A percentile compares a stretch with the other conserved stretches of the same genome.
phyloP scores from a whole-genome alignment of 805 yeast species.

The Millerago galiae region DNA sequence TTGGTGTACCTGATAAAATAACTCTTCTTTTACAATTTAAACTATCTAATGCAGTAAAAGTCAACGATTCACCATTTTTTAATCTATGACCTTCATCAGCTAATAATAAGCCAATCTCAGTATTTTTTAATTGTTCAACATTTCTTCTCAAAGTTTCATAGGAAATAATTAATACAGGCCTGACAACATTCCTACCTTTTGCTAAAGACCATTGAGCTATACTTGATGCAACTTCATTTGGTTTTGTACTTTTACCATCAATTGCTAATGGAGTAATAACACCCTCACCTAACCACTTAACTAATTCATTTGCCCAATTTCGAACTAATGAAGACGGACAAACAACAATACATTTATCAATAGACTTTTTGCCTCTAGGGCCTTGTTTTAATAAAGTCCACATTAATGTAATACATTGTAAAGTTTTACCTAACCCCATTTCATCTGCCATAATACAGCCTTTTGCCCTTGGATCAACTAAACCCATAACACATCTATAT shows the following conservation, averaged over 20 bases:
- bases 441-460: conserved; percentile 99
- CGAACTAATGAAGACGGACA: conserved; percentile 92
- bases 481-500: conserved; percentile 85
- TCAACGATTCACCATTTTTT: conserved; percentile 85
- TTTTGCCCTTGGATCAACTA: conserved; percentile 73
- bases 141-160: conserved; percentile 90
- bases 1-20: conserved; percentile 93
- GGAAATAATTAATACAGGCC: conserved; percentile 90
- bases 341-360: conserved; percentile 84
- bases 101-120: conserved; percentile 79
- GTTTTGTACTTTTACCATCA: conserved; percentile 81
- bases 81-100: conserved; percentile 85
- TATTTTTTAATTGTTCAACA: conserved; percentile 62
- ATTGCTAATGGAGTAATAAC: conserved; percentile 80
- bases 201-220: conserved; percentile 84
- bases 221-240: conserved; percentile 60
- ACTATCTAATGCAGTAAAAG: conserved; percentile 82
- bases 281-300: conserved; percentile 95
- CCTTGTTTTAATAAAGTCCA: conserved; percentile 90
- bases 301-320: conserved; percentile 95
- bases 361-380: conserved; percentile 74
- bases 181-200: conserved; percentile 76
- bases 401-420: conserved; percentile 83
- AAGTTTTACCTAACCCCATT: conserved; percentile 91
- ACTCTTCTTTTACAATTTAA: conserved; percentile 83